Percentiles rank a stretch among this genome's conserved stretches.
These are phyloP conservation scores for Sclerotinia glacialis DNA, from an alignment of 2,329 filamentous ascomycete genomes.

Conservation along the genomic window DNA sequence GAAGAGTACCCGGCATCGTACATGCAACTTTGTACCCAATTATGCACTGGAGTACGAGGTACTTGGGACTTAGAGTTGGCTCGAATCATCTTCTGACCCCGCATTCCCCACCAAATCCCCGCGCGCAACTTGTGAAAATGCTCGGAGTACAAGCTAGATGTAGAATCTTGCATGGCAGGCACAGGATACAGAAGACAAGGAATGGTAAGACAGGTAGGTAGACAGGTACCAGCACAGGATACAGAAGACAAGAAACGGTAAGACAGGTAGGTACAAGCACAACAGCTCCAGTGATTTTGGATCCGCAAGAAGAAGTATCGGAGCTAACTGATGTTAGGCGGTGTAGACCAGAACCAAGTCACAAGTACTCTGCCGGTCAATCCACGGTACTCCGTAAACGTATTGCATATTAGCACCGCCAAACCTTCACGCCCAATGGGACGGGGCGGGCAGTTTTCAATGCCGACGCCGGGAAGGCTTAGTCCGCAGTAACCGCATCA, in stretches of 20 bases:
- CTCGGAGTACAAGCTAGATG: conserved; percentile 5
- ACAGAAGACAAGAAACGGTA: background rate
- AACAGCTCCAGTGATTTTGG: background rate
- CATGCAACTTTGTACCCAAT: background rate
- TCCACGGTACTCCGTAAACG: background rate
- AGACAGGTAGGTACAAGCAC: background rate
- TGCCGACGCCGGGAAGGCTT: conserved; percentile 1
- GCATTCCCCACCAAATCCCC: conserved; percentile 11
- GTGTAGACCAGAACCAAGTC: background rate
- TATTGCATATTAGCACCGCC: background rate
- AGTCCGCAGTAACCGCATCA: background rate
- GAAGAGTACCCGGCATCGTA: background rate
- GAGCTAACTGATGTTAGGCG: background rate
- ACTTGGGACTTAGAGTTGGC: background rate
- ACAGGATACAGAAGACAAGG: background rate
- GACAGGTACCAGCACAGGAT: background rate
- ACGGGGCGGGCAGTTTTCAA: background rate
- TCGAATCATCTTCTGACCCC: background rate
- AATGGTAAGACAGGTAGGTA: too few species aligned
- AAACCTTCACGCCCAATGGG: background rate
- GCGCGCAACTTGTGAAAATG: background rate
- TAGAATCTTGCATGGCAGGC: background rate
- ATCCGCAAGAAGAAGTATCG: background rate
- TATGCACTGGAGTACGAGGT: background rate
- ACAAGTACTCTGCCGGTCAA: background rate